These are phyloP conservation scores for Zygosaccharomyces kombuchaensis DNA, from an alignment of 805 yeast species.

Conservation along the genomic window DNA sequence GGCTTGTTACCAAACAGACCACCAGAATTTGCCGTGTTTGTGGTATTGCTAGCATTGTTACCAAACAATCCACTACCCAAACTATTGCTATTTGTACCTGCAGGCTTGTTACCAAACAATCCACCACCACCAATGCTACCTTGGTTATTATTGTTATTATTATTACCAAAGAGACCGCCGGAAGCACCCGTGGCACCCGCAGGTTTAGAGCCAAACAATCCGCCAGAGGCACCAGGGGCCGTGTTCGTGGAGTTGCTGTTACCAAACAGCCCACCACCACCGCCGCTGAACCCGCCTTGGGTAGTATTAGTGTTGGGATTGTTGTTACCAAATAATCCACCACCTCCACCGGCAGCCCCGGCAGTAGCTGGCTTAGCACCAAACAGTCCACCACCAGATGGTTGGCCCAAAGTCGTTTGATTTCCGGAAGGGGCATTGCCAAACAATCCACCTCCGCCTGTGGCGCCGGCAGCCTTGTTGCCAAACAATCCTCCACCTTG, in stretches of 20 bases:
- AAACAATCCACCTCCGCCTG: constrained; percentile 31
- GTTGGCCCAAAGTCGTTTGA: constrained; percentile 12
- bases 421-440: constrained; percentile 28
- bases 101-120: constrained; percentile 30
- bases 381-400: constrained; percentile 34
- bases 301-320: constrained; percentile 10
- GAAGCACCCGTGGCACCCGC: constrained; percentile 26
- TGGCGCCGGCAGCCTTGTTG: constrained; percentile 31
- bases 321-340: constrained; percentile 41
- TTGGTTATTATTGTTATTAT: constrained; percentile 10
- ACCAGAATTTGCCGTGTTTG: constrained; percentile 27
- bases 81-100: constrained; percentile 34
- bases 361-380: constrained; percentile 40
- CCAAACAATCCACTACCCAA: constrained; percentile 37
- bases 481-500: constrained; percentile 41
- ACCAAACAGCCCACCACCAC: constrained; percentile 37
- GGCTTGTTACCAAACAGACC: constrained; percentile 42
- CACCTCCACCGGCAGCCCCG: constrained; percentile 24
- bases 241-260: constrained; percentile 17
- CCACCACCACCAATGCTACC: constrained; percentile 35
- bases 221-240: constrained; percentile 25
- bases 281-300: constrained; percentile 14
- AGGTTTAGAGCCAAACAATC: constrained; percentile 40
- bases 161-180: constrained; percentile 35
- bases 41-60: not conserved